Percentiles rank a stretch among this genome's conserved stretches.
Conservation (phyloP, 2,329 filamentous ascomycete genomes). For the Lachnellula willkommii region DNA sequence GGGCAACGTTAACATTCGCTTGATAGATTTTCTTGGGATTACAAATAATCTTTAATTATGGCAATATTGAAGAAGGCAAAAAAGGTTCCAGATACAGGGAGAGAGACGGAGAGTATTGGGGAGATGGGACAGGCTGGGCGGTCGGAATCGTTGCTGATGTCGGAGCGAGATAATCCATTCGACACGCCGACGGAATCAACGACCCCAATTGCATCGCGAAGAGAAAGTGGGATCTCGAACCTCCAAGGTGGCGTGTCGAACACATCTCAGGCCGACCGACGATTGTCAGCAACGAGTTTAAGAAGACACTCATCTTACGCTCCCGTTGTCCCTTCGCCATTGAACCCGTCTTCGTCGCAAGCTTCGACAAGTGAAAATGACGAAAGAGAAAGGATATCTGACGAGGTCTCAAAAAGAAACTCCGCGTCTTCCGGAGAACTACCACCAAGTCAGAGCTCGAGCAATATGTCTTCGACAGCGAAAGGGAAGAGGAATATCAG, state of each 20-base stretch:
- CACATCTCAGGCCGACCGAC: constrained; percentile 3
- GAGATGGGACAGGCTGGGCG: constrained; percentile 12
- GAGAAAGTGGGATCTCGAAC: constrained; percentile 1
- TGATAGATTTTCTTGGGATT: background rate
- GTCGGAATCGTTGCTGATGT: constrained; percentile 2
- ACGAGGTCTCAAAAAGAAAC: constrained; percentile 9
- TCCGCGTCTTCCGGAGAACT: constrained; percentile 18
- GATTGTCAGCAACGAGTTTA: constrained; percentile 6
- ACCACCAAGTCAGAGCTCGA: constrained; percentile 2
- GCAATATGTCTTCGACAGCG: background rate
- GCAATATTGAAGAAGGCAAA: constrained; percentile 8
- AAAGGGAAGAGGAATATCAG: constrained; percentile 8
- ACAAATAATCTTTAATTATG: constrained; percentile 3
- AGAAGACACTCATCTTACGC: constrained; percentile 23
- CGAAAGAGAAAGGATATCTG: constrained; percentile 6
- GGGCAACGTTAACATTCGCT: background rate
- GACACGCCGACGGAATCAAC: constrained; percentile 8
- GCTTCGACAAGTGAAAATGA: constrained; percentile 13
- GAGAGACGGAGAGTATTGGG: background rate
- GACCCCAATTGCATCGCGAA: constrained; percentile 1
- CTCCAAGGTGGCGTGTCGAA: constrained; percentile 6
- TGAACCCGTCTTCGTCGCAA: constrained; percentile 24
- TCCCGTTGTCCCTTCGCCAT: constrained; percentile 29
- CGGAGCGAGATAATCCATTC: constrained; percentile 9
- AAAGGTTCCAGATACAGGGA: background rate